Evolutionary conservation across 2,329 filamentous ascomycete species (phyloP).

Genomic region (Teratosphaeria nubilosa): DNA sequence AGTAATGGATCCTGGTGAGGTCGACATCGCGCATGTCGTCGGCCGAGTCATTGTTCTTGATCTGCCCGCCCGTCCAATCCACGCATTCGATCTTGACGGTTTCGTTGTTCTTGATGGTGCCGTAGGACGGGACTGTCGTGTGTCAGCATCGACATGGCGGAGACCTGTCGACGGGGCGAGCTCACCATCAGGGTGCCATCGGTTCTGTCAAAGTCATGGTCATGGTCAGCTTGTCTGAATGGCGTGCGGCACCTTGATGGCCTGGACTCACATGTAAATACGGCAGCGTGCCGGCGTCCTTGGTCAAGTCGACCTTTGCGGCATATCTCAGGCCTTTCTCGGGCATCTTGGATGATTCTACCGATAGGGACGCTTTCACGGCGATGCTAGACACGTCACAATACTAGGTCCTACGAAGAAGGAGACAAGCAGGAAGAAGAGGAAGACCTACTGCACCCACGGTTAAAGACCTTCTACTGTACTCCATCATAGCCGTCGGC

Average conservation of each 20-base stretch:
- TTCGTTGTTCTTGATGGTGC: conserved; percentile 68
- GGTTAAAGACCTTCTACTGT: too few relatives aligned
- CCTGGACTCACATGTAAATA: conserved; percentile 21
- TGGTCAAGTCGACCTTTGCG: conserved; percentile 62
- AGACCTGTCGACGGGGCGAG: not conserved
- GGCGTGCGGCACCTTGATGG: conserved; percentile 1
- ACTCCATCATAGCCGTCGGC: too few relatives aligned
- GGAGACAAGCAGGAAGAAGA: too few relatives aligned
- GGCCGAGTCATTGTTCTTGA: conserved; percentile 80
- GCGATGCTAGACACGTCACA: too few relatives aligned
- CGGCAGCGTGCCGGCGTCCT: conserved; percentile 58
- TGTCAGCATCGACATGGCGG: not conserved
- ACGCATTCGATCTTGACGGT: conserved; percentile 90
- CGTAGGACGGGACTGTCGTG: conserved; percentile 59
- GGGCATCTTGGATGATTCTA: not conserved
- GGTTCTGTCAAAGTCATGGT: conserved; percentile 50
- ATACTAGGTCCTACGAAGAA: too few relatives aligned
- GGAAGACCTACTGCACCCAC: too few relatives aligned
- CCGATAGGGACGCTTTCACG: too few relatives aligned
- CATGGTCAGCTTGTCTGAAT: conserved; percentile 3
- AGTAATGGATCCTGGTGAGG: conserved; percentile 73
- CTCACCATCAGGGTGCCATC: conserved; percentile 85
- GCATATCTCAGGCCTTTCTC: conserved; percentile 27
- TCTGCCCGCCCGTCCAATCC: conserved; percentile 68
- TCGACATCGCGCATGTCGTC: conserved; percentile 80